These are phyloP conservation scores for Caryopteris hybrid DNA, from an alignment of 305 asterid genomes.

Conservation along the genomic window DNA sequence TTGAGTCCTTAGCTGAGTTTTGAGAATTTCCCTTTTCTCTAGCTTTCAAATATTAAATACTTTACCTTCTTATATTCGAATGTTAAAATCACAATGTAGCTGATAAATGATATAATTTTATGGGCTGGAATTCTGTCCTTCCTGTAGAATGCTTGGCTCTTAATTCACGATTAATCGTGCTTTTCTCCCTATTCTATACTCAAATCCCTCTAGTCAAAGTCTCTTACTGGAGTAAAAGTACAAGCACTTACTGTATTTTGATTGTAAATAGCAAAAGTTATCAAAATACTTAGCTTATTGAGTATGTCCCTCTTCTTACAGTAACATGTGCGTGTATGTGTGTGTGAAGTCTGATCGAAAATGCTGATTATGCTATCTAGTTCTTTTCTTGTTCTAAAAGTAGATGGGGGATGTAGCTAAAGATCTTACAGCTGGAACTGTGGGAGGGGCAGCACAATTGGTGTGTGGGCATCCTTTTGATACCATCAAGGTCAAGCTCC, in stretches of 20 bases:
- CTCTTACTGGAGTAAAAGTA: neutral
- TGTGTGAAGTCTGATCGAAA: neutral
- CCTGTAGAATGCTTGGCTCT: neutral
- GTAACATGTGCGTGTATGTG: neutral
- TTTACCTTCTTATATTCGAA: too few species aligned
- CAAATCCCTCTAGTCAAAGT: neutral
- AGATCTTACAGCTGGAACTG: constrained; percentile 83
- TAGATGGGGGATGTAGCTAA: constrained; percentile 90
- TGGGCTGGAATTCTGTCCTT: neutral
- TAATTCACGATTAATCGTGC: neutral
- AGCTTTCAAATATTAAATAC: neutral
- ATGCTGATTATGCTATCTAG: neutral
- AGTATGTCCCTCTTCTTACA: neutral
- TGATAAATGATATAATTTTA: neutral
- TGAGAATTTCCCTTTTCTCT: neutral
- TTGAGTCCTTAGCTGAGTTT: neutral
- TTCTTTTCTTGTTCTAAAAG: neutral
- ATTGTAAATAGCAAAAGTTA: neutral
- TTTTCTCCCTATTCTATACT: neutral
- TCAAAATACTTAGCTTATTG: neutral
- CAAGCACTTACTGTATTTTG: neutral
- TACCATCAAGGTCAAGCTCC: constrained; percentile 95
- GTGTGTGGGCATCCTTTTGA: constrained; percentile 89
- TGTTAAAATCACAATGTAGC: neutral
- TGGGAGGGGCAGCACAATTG: constrained; percentile 93